Conservation (phyloP, 2,329 filamentous ascomycete species). For the Hypoxylon sp. region DNA sequence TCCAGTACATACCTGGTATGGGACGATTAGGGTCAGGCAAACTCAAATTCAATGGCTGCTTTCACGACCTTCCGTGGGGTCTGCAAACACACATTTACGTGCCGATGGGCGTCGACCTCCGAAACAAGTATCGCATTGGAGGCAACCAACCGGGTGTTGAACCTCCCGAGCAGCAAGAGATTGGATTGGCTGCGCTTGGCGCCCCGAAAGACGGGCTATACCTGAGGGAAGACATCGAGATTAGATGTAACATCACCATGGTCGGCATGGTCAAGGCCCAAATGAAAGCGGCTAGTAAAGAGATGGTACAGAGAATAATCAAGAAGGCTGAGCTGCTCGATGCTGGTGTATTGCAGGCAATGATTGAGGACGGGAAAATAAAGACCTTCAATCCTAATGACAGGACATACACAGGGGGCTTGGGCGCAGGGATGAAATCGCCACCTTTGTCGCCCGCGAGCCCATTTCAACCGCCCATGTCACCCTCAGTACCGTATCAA, state of each 20-base stretch:
- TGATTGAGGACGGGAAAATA: conserved; percentile 75
- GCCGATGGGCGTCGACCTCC: conserved; percentile 74
- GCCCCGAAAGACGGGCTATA: conserved; percentile 75
- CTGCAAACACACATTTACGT: conserved; percentile 79
- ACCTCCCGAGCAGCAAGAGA: conserved; percentile 70
- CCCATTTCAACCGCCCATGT: conserved; percentile 49
- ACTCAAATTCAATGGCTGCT: conserved; percentile 78
- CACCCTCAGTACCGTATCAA: conserved; percentile 57
- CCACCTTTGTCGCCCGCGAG: conserved; percentile 49
- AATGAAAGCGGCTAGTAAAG: conserved; percentile 73
- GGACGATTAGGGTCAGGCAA: conserved; percentile 74
- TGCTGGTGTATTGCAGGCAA: conserved; percentile 73
- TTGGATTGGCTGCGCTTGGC: conserved; percentile 70
- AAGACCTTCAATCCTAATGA: conserved; percentile 68
- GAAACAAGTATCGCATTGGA: conserved; percentile 76
- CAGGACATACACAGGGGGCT: conserved; percentile 46
- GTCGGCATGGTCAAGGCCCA: conserved; percentile 75
- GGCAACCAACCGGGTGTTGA: conserved; percentile 77
- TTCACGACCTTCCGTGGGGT: conserved; percentile 79
- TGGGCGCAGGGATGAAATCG: conserved; percentile 42
- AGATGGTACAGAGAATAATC: conserved; percentile 76
- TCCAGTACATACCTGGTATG: conserved; percentile 76
- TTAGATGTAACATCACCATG: conserved; percentile 76
- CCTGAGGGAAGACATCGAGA: conserved; percentile 77
- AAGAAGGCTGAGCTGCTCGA: conserved; percentile 79